phyloP scores from a whole-genome alignment of 768 basidiomycete genomes.

The Lactarius sanguifluus region DNA sequence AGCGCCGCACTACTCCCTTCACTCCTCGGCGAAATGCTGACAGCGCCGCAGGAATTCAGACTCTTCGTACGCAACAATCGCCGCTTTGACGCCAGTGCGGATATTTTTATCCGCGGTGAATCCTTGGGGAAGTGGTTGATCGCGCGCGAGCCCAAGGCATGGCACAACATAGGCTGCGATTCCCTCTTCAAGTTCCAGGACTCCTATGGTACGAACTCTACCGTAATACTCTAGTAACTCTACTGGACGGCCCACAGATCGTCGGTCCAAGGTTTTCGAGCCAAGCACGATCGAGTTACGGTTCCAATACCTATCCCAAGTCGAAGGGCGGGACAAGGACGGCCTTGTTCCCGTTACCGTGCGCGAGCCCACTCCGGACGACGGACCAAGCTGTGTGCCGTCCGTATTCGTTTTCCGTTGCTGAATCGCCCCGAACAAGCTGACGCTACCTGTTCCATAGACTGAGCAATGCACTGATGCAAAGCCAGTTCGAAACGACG shows the following conservation, averaged over 20 bases:
- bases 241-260: conserved; percentile 1
- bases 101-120: conserved; percentile 4
- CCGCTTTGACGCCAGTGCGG: conserved; percentile 14
- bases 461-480: conserved; percentile 6
- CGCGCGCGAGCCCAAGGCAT: conserved; percentile 12
- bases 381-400: conserved; percentile 7
- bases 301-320: conserved; percentile 11
- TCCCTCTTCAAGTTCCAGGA: conserved; percentile 18
- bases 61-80: conserved; percentile 16
- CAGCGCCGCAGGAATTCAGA: conserved; percentile 6
- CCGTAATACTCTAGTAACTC: no score
- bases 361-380: conserved; percentile 9
- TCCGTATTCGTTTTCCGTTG: neutral
- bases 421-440: neutral
- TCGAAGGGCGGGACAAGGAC: neutral
- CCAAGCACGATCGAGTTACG: conserved; percentile 13
- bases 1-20: neutral
- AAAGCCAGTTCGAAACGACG: conserved; percentile 8
- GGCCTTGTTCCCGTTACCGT: conserved; percentile 11
- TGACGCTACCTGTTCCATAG: neutral
- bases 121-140: conserved; percentile 23
- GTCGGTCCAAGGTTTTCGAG: conserved; percentile 8
- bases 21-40: neutral
- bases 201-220: conserved; percentile 7
- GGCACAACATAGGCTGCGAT: conserved; percentile 20